Base-by-base conservation (phyloP, 805 yeast genomes). In the Phaffomyces thermotolerans region DNA sequence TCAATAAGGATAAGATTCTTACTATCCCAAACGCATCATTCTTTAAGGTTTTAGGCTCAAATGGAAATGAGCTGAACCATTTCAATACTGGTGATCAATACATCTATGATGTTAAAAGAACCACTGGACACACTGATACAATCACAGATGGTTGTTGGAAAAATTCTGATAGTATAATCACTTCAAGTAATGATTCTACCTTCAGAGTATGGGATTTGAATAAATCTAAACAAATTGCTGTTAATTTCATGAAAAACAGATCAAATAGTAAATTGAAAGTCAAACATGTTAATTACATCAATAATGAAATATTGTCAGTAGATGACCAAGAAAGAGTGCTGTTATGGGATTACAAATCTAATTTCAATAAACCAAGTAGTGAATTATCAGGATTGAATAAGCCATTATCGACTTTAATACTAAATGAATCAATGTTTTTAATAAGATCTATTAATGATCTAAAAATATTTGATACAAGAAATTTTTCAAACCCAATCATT, bases 161-260 rank as follows among this genome's bases (percentile, higher is more conserved):
- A 17, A 23, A 31, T 7, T 18, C 25, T 3, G 29, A 42, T 8
- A 40, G 42, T 14, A 29, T 55, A 6, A 29, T 51, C 13, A 58
- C 64, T 1, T 51, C 55, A 6, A 38, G 53, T 4, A 17, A 36
- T 13, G 65, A 60, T 42, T 53, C 61, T 6, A 57, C 64, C 2
- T 49, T 59, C 25, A 51, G 65, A 43, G 25, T 47, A 4, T 60
- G 64, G 64, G 57, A 55, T 43, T 8, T 44, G 3, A 9, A 7
- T 2, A 45, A 44, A 20, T 37, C 40, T 3, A 48, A 44, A 30
- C 63, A 59, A 23, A 44, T 34, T 4, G 22, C 17, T 4, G 54
- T 56, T 5, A 31, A 17, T 24, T 29, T 51, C 7, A 30, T 58
- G 4, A 58, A 51, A 44, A 37, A 34, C 13, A 41, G 41, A 39